Base-by-base conservation (phyloP, 768 basidiomycete species). In the Dacryopinax primogenitus region DNA sequence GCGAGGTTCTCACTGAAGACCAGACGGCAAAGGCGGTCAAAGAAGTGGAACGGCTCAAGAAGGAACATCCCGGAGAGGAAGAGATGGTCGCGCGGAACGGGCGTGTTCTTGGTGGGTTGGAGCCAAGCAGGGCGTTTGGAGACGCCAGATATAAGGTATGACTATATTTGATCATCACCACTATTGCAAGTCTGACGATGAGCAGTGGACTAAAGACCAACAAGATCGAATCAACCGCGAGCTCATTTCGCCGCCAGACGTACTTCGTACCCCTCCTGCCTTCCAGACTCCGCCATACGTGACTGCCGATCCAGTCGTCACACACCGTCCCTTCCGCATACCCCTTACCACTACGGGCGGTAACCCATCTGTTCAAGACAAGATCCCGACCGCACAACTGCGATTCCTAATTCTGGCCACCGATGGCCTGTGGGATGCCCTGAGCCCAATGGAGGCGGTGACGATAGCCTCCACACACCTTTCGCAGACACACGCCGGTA, bases 221-320 rank as follows among this genome's bases (percentile, higher is more conserved):
- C 62, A 62, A 34, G 35, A 33, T 18, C 62, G 33, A 2, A 34
- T 62, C 62, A 34, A 33, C 62, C 62, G 33, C 30, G 33, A 62
- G n/a, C 62, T 62, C 2, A 62, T 37, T 21, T 30, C 26, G 30
- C 62, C 62, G 30, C 62, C 62, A 18, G 62, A 37, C 62, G 33
- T 37, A n/a, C 62, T 62, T 34, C 4, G 4, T 23, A 58, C 85
- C 1, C 87, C 86, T 15, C 64, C 81, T 15, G 74, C 80, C 23
- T 83, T 89, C 75, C 88, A 86, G 74, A 91, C 93, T 2, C 92
- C 92, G 1, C 92, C 92, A n/a, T 96, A 95, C 74, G 92, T 95
- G 26, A 93, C 82, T 33, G 84, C 92, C 16, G 79, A 79, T 6
- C 92, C 92, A 1, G 90, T 90, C 35, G 84, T 93, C 32, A 88